These are phyloP conservation scores for Trichocomaceae sp. DNA, from an alignment of 2,329 filamentous ascomycete species.

Conservation along the genomic window DNA sequence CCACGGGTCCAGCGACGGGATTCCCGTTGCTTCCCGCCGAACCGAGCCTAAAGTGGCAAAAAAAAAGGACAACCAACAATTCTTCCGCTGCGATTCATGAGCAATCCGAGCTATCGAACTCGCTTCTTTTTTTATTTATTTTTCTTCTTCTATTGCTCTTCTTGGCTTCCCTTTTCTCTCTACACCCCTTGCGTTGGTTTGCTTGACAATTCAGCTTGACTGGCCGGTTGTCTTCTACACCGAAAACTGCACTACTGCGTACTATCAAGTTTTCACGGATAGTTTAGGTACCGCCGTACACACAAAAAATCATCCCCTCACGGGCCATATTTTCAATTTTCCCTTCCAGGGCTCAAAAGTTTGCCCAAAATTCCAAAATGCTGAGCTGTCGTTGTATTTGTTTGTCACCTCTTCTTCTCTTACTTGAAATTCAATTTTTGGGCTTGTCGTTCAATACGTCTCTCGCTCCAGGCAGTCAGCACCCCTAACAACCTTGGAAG, in stretches of 20 bases:
- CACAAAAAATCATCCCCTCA: not conserved
- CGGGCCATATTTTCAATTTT: not conserved
- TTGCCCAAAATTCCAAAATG: not conserved
- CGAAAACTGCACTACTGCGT: conserved; percentile 8
- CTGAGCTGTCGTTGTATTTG: too few relatives aligned
- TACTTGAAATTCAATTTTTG: not conserved
- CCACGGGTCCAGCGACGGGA: conserved; percentile 7
- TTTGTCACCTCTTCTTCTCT: not conserved
- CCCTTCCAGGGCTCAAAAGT: not conserved
- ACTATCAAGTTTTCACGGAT: conserved; percentile 1
- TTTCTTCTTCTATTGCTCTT: not conserved
- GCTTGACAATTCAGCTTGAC: not conserved
- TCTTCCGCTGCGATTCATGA: not conserved
- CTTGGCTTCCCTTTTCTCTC: not conserved
- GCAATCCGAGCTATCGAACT: too few relatives aligned
- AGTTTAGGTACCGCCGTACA: not conserved
- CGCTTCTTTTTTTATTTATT: not conserved
- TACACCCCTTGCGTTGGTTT: conserved; percentile 5
- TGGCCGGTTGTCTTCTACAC: not conserved
- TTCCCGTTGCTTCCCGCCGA: conserved; percentile 2
- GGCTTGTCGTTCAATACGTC: not conserved
- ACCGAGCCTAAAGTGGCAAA: conserved; percentile 12
- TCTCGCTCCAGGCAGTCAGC: not conserved
- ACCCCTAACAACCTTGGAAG: not conserved
- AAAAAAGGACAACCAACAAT: not conserved